Base-by-base conservation (phyloP, 108 stramenopile species). In the Cylindrotheca closterium region DNA sequence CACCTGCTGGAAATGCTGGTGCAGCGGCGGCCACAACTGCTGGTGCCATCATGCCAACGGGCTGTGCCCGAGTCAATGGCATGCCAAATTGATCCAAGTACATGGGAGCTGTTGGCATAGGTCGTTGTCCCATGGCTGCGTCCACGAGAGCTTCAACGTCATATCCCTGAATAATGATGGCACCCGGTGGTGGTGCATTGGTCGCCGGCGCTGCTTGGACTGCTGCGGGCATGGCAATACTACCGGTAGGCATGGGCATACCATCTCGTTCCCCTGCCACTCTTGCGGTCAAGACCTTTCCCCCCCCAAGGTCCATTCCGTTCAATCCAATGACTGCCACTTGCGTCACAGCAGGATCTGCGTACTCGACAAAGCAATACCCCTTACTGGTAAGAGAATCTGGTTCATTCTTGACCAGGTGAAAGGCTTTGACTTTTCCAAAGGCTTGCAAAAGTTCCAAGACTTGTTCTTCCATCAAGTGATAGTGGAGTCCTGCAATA, bases 291-390 rank as follows among this genome's bases (percentile, higher is more conserved):
- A 99, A 68, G 2, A 83, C 87, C 67, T 95, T 95, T 27, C 96
- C 98, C 1, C 94, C 95, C 15, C 92, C 89, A 74, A 99, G 68
- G 28, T 92, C 89, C 95, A 99, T 94, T 3, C 94, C 96, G 65
- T 99, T 96, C 64, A 99, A 79, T 7, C 97, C 99, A 65, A 86
- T 81, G 60, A 91, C 82, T 8, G 97, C 98, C 22, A 87, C 75
- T 19, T 81, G 79, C 1, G 96, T 97, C 0, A 85, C 77, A 12
- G 57, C 67, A 1, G 91, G 81, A 74, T 98, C 95, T 12, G 73
- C 67, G 68, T 93, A 99, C 71, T 98, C 96, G 27, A 93, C 95
- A 79, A 99, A 99, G 42, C 89, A 95, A 71, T 97, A 99, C 37
- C 99, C 99, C 79, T 98, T 98, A 59, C 81, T 83, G 22, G 79